These are phyloP conservation scores for Trichoderma hamatum DNA, from an alignment of 2,329 filamentous ascomycete genomes.

Conservation along the genomic window DNA sequence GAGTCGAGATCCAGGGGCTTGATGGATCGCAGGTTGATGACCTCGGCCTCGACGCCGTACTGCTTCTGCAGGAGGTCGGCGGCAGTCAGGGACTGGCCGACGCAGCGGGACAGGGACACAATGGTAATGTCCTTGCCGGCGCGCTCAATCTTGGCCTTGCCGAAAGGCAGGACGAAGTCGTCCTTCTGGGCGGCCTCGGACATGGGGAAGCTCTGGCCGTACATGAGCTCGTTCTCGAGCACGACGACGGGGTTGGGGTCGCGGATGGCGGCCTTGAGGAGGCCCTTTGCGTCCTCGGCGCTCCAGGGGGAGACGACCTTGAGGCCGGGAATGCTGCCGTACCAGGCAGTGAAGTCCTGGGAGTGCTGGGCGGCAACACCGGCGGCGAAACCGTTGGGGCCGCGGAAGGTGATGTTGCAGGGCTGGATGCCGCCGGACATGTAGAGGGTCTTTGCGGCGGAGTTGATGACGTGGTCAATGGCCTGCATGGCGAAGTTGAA, in stretches of 20 bases:
- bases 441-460: slow-evolving; percentile 97
- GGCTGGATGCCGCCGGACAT: slow-evolving; percentile 99
- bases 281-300: slow-evolving; percentile 96
- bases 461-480: slow-evolving; percentile 99
- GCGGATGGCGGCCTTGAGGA: slow-evolving; percentile 95
- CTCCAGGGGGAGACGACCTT: slow-evolving; percentile 98
- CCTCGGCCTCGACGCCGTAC: slow-evolving; percentile 93
- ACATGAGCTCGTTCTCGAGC: slow-evolving; percentile 86
- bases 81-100: slow-evolving; percentile 86
- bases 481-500: slow-evolving; percentile 99
- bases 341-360: slow-evolving; percentile 98
- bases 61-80: slow-evolving; percentile 93
- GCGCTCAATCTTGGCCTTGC: slow-evolving; percentile 99
- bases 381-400: slow-evolving; percentile 94
- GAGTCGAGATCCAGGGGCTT: slow-evolving; percentile 96
- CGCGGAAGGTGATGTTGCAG: slow-evolving; percentile 99
- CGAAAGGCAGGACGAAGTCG: slow-evolving; percentile 96
- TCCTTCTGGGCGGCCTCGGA: slow-evolving; percentile 93
- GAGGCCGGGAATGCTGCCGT: slow-evolving; percentile 94
- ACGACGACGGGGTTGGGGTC: slow-evolving; percentile 97
- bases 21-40: slow-evolving; percentile 96
- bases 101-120: slow-evolving; percentile 90
- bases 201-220: slow-evolving; percentile 95
- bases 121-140: slow-evolving; percentile 94
- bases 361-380: slow-evolving; percentile 98